Conservation (phyloP, 306 rosid genomes). For the Citrullus colocynthis region DNA sequence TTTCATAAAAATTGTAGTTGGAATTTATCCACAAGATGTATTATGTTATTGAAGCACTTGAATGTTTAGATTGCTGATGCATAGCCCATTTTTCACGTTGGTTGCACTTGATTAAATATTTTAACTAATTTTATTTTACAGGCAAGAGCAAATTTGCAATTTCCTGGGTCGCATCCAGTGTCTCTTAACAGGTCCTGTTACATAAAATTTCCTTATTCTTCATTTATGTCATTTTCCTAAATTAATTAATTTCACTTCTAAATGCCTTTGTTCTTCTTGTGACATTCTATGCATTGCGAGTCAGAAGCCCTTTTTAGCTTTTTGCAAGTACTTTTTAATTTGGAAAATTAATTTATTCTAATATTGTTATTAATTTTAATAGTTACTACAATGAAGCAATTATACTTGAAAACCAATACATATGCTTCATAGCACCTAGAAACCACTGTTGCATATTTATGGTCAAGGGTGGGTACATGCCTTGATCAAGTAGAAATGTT, state of each 20-base stretch:
- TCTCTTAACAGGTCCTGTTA: constrained; percentile 69
- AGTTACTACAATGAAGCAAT: not conserved
- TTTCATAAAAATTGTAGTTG: not conserved
- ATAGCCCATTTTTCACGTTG: not conserved
- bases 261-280: not conserved
- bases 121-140: constrained; percentile 26
- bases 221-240: not conserved
- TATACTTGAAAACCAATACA: not conserved
- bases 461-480: not conserved
- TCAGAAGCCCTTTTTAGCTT: not conserved
- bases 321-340: not conserved
- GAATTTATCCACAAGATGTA: not conserved
- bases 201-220: not conserved
- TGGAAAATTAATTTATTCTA: not conserved
- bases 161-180: constrained; percentile 96
- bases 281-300: not conserved
- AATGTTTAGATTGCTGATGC: not conserved
- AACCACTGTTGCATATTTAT: not conserved
- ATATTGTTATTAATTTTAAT: not conserved
- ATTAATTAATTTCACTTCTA: not conserved
- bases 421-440: not conserved
- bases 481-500: too few species aligned
- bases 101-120: constrained; percentile 1
- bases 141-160: constrained; percentile 67
- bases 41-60: not conserved